Base-by-base conservation (phyloP, 495 filamentous ascomycete genomes). In the Neurospora tetrasperma region DNA sequence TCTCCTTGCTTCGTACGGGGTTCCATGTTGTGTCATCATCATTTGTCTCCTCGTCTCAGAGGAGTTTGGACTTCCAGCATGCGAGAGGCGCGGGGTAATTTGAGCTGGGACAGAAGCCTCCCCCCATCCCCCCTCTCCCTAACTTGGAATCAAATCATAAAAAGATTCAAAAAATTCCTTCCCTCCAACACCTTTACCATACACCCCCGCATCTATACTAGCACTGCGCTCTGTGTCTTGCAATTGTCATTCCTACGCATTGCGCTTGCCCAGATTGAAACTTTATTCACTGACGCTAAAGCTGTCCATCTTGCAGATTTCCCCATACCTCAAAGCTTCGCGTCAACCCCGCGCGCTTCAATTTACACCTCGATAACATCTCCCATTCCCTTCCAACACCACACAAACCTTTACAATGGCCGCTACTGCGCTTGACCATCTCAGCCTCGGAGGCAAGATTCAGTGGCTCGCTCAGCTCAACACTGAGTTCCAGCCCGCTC, bases 381-480 rank as follows among this genome's bases (percentile, higher is more conserved):
- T 66, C 27, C 11, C 48, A 59, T 59, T 59, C 20, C 48, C 48
- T 14, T 18, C 27, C 54, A 66, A 18, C 54, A 38, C 54, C 14
- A 66, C 27, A 66, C 27, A 66, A 35, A 77, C 70, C 77, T 82
- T 74, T 74, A 80, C 59, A 69, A 91, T 90, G 87, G 88, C 88
- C 69, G 83, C 78, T 46, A 87, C 81, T 76, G 90, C 93, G 77
- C 87, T 96, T 78, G 92, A 94, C 80, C 93, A 96, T 81, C 87
- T 96, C 80, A 81, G 84, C 71, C 84, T 87, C 77, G 93, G 92
- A 87, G 82, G 94, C 92, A 84, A 91, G 85, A 91, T 96, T 77
- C 91, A 96, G 85, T 99, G 96, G 96, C 90, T 97, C 76, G 89
- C 93, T 78, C 87, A 91, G 73, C 85, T 90, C 62, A 83, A 88